Base-by-base conservation (phyloP, 2,329 filamentous ascomycete genomes). In the Acrodontium crateriforme region DNA sequence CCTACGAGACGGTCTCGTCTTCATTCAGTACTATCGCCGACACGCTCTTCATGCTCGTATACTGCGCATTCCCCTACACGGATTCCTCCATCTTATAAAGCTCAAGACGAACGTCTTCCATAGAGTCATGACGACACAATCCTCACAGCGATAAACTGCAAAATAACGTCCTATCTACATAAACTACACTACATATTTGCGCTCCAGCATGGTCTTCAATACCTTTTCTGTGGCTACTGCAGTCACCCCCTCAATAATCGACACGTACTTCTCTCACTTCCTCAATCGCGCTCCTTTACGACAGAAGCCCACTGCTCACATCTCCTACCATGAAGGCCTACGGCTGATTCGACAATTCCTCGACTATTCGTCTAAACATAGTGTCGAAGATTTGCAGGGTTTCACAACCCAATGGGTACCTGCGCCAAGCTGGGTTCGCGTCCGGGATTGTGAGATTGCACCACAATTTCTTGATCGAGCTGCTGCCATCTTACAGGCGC, bases 331-430 rank as follows among this genome's bases (percentile, higher is more conserved):
- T 50, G 81, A 94, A 58, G 87, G 85, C 19, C 67, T 98, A 9
- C 73, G 82, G 39, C 67, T 98, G 27, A 78, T 95, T 44, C 80
- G 84, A 27, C 71, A 77, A 18, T 95, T 98, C 54, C 69, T 98
- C 18, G 56, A 70, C 22, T 89, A 84, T 54, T 78, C 84, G 3
- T 84, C 87, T 1, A 76, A 82, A 37, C 82, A 94, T 52, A 84
- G 82, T 0, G 78, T 98, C 44, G 89, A 98, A 55, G 84, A 95
- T 38, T 58, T 95, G 16, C 89, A 98, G 49, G 73, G 75, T 3
- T 95, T 95, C 52, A 94, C 87, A 0, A 64, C 72, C 9, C 87
- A 94, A 63, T 84, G 81, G 74, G 85, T 95, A 2, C 89, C 87
- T 0, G 74, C 78, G 32, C 85, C 89, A 2, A 71, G 74, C 42